Evolutionary conservation across 2,329 filamentous ascomycete genomes (phyloP).

Genomic region (Chalara sp.): DNA sequence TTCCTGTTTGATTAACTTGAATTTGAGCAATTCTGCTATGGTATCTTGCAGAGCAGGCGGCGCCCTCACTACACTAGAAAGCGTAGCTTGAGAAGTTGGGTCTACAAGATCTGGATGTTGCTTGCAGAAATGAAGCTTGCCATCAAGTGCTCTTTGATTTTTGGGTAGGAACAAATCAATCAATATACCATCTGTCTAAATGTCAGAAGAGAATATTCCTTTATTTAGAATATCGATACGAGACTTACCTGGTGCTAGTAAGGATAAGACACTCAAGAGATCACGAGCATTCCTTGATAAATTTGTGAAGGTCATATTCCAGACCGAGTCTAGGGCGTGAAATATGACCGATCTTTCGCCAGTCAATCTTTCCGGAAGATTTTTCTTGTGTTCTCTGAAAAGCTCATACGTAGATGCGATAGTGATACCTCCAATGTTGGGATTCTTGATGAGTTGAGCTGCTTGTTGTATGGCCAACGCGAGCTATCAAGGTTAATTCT

Average conservation of each 20-base stretch:
- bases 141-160: conserved; percentile 14
- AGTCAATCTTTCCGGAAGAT: conserved; percentile 7
- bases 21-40: conserved; percentile 9
- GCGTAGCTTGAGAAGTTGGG: conserved; percentile 2
- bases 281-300: conserved; percentile 6
- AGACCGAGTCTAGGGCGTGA: conserved; percentile 11
- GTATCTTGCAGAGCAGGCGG: conserved; percentile 6
- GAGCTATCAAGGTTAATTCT: not conserved
- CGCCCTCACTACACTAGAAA: conserved; percentile 7
- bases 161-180: conserved; percentile 16
- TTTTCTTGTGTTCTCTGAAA: conserved; percentile 9
- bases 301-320: conserved; percentile 13
- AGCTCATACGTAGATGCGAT: conserved; percentile 8
- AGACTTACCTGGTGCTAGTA: conserved; percentile 11
- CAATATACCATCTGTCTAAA: conserved; percentile 11
- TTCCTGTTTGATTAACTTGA: conserved; percentile 16
- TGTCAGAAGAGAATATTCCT: not conserved
- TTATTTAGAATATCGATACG: not conserved
- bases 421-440: conserved; percentile 5
- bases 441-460: conserved; percentile 8
- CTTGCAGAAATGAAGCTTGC: conserved; percentile 14
- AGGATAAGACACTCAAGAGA: conserved; percentile 13
- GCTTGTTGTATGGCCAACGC: conserved; percentile 14
- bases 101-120: conserved; percentile 10
- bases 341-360: conserved; percentile 5